These are phyloP conservation scores for Ceratobasidium sp. DNA, from an alignment of 1,284 basidiomycete genomes.

Conservation along the genomic window DNA sequence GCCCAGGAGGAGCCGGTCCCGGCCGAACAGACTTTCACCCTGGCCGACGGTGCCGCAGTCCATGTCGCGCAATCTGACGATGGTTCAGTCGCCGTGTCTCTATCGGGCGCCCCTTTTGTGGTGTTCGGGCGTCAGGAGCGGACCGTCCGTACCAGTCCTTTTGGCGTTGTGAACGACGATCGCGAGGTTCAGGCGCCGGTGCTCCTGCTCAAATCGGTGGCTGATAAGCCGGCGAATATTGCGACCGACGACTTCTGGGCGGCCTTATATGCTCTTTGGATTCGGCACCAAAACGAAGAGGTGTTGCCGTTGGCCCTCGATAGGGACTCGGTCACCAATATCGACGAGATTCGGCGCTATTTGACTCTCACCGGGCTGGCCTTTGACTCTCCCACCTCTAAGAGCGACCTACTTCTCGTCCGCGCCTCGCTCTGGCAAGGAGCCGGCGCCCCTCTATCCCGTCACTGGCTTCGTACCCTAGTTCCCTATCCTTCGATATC, in stretches of 20 bases:
- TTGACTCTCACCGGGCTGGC: constrained; percentile 34
- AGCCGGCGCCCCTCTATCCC: constrained; percentile 60
- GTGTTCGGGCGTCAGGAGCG: constrained; percentile 16
- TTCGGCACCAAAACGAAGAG: constrained; percentile 26
- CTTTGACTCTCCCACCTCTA: constrained; percentile 1
- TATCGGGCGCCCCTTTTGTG: constrained; percentile 6
- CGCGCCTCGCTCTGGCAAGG: constrained; percentile 66
- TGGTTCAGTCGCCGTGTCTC: constrained; percentile 14
- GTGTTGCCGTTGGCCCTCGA: constrained; percentile 17
- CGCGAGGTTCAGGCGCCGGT: constrained; percentile 17
- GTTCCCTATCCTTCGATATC: constrained; percentile 50
- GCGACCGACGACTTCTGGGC: constrained; percentile 18
- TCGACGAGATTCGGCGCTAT: constrained; percentile 11
- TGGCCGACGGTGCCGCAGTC: constrained; percentile 27
- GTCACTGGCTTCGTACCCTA: constrained; percentile 59
- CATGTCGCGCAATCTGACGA: constrained; percentile 34
- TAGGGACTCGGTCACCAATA: constrained; percentile 3
- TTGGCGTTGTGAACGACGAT: constrained; percentile 35
- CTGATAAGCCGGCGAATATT: constrained; percentile 1
- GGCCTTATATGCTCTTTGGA: constrained; percentile 23
- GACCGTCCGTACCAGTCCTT: constrained; percentile 26
- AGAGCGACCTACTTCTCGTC: constrained; percentile 54
- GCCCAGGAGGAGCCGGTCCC: constrained; percentile 10
- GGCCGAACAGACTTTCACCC: constrained; percentile 26
- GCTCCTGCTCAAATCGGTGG: not conserved